Percentiles rank a stretch among this genome's conserved stretches.
Evolutionary conservation across 1,139 yeast genomes (phyloP).

Genomic region (Yamadazyma blattariae): DNA sequence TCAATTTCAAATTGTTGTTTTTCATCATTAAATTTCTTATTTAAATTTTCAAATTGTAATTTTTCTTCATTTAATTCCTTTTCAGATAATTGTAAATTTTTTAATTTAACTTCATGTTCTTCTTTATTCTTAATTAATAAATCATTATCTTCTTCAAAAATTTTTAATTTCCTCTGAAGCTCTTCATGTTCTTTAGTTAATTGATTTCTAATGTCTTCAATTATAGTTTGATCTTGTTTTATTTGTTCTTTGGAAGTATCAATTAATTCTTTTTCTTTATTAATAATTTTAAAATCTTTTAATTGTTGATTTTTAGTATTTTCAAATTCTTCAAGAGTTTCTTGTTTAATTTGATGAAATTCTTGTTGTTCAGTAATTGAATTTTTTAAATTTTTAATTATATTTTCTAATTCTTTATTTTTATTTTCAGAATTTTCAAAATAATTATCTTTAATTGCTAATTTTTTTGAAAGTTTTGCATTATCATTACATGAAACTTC

Average conservation of each 20-base stretch:
- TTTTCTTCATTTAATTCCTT: conserved; percentile 1
- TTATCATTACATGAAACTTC: conserved; percentile 29
- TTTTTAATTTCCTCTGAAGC: background rate
- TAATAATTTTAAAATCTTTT: background rate
- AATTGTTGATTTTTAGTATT: background rate
- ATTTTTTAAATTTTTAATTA: background rate
- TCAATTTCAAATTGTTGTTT: conserved; percentile 1
- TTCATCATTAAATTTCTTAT: conserved; percentile 8
- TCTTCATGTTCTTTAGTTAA: background rate
- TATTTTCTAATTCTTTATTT: conserved; percentile 6
- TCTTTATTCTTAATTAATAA: conserved; percentile 1
- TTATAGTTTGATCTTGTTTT: background rate
- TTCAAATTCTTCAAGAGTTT: background rate
- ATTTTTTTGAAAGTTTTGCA: conserved; percentile 26
- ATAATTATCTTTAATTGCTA: conserved; percentile 19
- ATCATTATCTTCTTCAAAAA: background rate
- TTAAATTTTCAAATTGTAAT: conserved; percentile 1
- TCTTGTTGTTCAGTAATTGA: background rate
- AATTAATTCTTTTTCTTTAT: background rate
- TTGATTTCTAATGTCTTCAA: background rate
- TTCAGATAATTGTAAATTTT: background rate
- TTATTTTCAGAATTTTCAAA: conserved; percentile 1
- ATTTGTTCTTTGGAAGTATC: background rate
- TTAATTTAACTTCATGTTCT: conserved; percentile 1
- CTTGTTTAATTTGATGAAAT: background rate